Conservation (phyloP, 176 grass and related monocot species). For the Cymbopogon citratus region DNA sequence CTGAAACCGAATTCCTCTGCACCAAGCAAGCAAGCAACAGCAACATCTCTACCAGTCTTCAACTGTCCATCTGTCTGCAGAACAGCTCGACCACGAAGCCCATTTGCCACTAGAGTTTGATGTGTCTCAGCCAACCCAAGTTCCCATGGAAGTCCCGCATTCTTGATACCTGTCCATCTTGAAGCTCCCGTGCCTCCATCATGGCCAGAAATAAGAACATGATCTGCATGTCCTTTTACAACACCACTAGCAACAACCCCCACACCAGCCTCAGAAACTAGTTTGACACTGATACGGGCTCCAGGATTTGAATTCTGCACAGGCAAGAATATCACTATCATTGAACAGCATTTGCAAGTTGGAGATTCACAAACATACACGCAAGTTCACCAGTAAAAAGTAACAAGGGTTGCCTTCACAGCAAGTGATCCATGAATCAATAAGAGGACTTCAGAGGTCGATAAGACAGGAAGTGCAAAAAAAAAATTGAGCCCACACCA, state of each 20-base stretch:
- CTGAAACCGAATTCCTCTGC: slow-evolving; percentile 99
- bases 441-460: background rate
- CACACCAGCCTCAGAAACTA: slow-evolving; percentile 94
- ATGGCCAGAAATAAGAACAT: slow-evolving; percentile 96
- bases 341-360: slow-evolving; percentile 10
- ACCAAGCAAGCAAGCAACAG: slow-evolving; percentile 88
- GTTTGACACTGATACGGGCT: slow-evolving; percentile 87
- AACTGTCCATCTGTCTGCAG: slow-evolving; percentile 97
- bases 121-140: slow-evolving; percentile 97
- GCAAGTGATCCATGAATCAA: background rate
- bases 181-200: slow-evolving; percentile 97
- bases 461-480: background rate
- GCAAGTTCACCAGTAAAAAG: slow-evolving; percentile 6
- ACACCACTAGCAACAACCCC: slow-evolving; percentile 95
- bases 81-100: slow-evolving; percentile 85
- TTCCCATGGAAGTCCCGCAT: slow-evolving; percentile 99
- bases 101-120: slow-evolving; percentile 94
- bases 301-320: slow-evolving; percentile 85
- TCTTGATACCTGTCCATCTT: slow-evolving; percentile 98
- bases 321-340: slow-evolving; percentile 28
- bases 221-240: slow-evolving; percentile 95
- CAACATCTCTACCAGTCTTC: slow-evolving; percentile 98
- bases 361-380: background rate
- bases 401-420: background rate
- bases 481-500: background rate